phyloP scores from a whole-genome alignment of 768 basidiomycete genomes.

The Lenzites betulinus region DNA sequence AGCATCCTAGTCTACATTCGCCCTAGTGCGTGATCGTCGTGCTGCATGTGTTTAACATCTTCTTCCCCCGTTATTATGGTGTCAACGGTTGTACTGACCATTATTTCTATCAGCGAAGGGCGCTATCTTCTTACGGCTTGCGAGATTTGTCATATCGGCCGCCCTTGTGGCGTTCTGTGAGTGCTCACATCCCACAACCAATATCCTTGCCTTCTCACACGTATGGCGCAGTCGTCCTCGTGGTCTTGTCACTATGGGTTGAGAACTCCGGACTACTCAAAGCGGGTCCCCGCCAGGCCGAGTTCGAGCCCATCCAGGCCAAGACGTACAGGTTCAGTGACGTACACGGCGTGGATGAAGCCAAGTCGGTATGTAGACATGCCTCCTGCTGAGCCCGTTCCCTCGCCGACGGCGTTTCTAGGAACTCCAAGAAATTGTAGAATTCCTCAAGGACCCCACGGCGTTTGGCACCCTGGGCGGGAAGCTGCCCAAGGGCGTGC shows the following conservation, averaged over 20 bases:
- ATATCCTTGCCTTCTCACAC: background rate
- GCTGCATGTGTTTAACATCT: background rate
- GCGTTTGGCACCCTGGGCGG: conserved; percentile 91
- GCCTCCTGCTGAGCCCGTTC: background rate
- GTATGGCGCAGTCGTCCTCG: conserved; percentile 63
- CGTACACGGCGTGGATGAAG: conserved; percentile 97
- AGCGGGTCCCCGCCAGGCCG: conserved; percentile 74
- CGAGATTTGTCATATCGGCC: conserved; percentile 48
- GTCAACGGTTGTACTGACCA: background rate
- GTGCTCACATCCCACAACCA: conserved; percentile 29
- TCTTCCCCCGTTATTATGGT: background rate
- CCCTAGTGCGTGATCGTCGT: background rate
- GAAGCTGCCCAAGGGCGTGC: conserved; percentile 90
- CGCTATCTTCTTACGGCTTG: conserved; percentile 60
- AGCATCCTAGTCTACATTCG: no score
- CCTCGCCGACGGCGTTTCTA: conserved; percentile 31
- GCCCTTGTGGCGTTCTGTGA: conserved; percentile 66
- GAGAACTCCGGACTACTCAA: conserved; percentile 95
- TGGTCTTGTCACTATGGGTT: conserved; percentile 84
- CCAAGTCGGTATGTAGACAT: conserved; percentile 69
- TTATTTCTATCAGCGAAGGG: conserved; percentile 55
- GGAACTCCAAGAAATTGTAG: conserved; percentile 94
- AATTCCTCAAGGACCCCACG: conserved; percentile 92
- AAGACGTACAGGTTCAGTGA: conserved; percentile 90
- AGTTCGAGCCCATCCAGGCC: conserved; percentile 82